phyloP scores from a whole-genome alignment of 441 rosid species.

The Erysimum cheiri region DNA sequence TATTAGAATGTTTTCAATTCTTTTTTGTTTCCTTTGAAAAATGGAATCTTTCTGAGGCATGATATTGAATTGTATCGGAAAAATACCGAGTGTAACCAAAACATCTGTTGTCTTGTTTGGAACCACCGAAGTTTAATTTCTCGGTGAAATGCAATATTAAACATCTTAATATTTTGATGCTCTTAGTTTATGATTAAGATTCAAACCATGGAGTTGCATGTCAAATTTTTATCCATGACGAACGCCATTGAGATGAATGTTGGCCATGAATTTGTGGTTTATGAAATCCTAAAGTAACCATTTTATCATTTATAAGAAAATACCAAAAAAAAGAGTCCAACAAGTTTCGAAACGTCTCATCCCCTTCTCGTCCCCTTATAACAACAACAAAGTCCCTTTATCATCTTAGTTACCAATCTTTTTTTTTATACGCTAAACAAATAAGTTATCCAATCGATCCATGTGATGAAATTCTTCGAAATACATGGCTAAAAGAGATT shows the following conservation, averaged over 20 bases:
- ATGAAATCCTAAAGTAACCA: neutral
- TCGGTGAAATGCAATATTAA: neutral
- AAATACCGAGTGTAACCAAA: neutral
- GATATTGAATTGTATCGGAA: neutral
- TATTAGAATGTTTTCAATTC: slow-evolving; percentile 33
- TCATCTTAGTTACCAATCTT: neutral
- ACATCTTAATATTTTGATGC: neutral
- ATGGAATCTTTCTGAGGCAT: neutral
- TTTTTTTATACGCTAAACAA: neutral
- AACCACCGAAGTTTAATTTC: neutral
- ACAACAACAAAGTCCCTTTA: neutral
- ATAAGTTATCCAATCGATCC: too few relatives aligned
- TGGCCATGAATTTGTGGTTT: neutral
- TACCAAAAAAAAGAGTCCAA: neutral
- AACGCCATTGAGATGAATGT: neutral
- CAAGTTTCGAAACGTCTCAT: neutral
- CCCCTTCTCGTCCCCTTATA: neutral
- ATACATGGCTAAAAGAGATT: too few relatives aligned
- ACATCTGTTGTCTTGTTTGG: neutral
- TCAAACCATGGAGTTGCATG: neutral
- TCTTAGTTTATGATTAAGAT: neutral
- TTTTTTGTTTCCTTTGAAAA: neutral
- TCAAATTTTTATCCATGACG: neutral
- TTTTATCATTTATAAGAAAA: neutral
- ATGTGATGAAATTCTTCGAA: too few relatives aligned